Evolutionary conservation across 2,329 filamentous ascomycete genomes (phyloP), one percentile per base, ranked within the genome.

Genomic region (Colletotrichum sojae): DNA sequence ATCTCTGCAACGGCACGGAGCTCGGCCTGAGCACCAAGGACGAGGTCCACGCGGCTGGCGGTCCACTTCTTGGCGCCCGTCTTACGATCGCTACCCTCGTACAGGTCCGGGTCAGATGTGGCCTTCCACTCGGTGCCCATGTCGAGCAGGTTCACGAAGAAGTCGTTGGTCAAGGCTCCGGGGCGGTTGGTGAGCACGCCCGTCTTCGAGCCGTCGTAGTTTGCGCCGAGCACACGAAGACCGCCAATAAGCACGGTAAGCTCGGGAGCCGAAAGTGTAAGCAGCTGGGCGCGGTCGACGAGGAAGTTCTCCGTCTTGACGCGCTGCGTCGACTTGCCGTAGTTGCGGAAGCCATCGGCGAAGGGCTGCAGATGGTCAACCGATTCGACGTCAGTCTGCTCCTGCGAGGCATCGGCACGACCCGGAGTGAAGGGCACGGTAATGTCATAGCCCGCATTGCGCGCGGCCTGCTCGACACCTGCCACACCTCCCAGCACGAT

Each of bases 101-200:
- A 25, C 2, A 25, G 22, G 22, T 25, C 22, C 22, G 22, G 22
- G 4, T 25, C 5, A 4, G 22, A 25, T 25, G 22, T 81, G 0
- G 86, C 75, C 81, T 89, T 89, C 92, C 92, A 94, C 22, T 81
- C 83, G 6, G 87, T 92, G 78, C 80, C 82, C 75, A 86, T 88
- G 75, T 94, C 91, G 25, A 95, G 87, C 2, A 95, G 84, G 82
- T 94, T 94, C 80, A 93, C 87, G 76, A 95, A 95, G 86, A 94
- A 95, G 82, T 94, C 92, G 80, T 92, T 94, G 76, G 89, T 92
- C 74, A 95, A 84, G 73, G 88, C 80, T 49, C 92, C 92, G 2
- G 1, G 91, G 90, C 8, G 84, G 73, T 85, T 84, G 65, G 92
- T 95, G 76, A 94, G 85, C 67, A 94, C 86, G 68, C 92, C 92